Conservation (phyloP, 148 eudicot genomes). For the Camellia sinensis region DNA sequence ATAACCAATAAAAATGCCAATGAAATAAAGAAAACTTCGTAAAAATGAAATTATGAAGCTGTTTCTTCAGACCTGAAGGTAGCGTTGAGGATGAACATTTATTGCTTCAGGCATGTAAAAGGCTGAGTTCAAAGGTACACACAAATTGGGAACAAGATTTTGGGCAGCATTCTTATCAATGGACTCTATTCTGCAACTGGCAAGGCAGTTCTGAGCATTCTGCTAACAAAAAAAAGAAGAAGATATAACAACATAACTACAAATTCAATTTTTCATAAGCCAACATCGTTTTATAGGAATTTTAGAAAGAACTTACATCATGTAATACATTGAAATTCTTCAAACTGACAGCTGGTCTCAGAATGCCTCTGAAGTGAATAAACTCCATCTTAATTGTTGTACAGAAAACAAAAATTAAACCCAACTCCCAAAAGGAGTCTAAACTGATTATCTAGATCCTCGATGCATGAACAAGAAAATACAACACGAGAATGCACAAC, state of each 20-base stretch:
- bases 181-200: slow-evolving; percentile 69
- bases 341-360: slow-evolving; percentile 70
- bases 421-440: neutral
- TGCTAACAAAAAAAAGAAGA: slow-evolving; percentile 32
- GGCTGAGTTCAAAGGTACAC: slow-evolving; percentile 63
- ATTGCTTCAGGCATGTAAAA: slow-evolving; percentile 93
- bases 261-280: neutral
- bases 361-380: slow-evolving; percentile 64
- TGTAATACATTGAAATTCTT: slow-evolving; percentile 65
- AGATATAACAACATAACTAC: neutral
- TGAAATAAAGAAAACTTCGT: slow-evolving; percentile 7
- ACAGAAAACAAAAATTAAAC: neutral
- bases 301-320: slow-evolving; percentile 45
- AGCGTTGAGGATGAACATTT: slow-evolving; percentile 67
- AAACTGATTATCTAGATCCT: neutral
- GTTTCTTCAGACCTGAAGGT: slow-evolving; percentile 63
- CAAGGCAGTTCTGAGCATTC: slow-evolving; percentile 72
- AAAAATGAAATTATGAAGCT: neutral
- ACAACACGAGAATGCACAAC: neutral
- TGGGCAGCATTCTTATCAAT: slow-evolving; percentile 56
- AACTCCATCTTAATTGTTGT: slow-evolving; percentile 4
- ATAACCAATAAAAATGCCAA: slow-evolving; percentile 3
- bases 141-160: slow-evolving; percentile 65
- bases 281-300: neutral
- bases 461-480: neutral